Evolutionary conservation across 305 asterid genomes (phyloP), one percentile per base, ranked within the genome.

Genomic region (Solanum hybrid): DNA sequence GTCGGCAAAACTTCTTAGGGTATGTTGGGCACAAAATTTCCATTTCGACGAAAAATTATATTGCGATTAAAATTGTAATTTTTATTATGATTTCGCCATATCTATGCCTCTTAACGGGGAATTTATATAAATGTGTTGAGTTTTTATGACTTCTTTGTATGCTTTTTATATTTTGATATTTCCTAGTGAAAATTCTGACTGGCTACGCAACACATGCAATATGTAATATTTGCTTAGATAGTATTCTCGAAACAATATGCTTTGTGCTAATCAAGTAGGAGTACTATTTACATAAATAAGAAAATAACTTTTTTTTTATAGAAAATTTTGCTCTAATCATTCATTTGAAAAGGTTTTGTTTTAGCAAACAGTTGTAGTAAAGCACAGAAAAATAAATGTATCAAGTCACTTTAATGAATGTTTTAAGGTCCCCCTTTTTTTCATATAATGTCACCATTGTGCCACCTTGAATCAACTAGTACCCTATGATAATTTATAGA

Each of bases 361-460:
- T 60, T 64, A 34, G 45, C 42, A 34, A 34, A 9, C 45, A 77
- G 9, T 77, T 77, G 27, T 76, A 15, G 42, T 32, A 76, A 5
- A 32, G 40, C 81, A 32, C 81, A 76, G 4, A 2, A 76, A 32
- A 32, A 2, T 75, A 29, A 75, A 4, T 76, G 81, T 75, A 76
- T 32, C 81, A 76, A 76, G 81, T 76, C 26, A 5, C 90, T 90
- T 91, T 90, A 9, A 35, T 85, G 79, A 19, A n/a, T 27, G 8
- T 89, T 10, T 75, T 42, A 4, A 15, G 24, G 42, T 3, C 76
- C 64, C 71, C 34, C 22, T 22, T 91, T 71, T 7, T 34, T 35
- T 34, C 7, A 26, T 7, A 38, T 38, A 40, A 60, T 40, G 87
- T 34, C 64, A 36, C 32, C 75, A 8, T 82, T n/a, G 24, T 45